A percentile compares a stretch with the other conserved stretches of the same genome.
phyloP scores from a whole-genome alignment of 2,329 filamentous ascomycete species.

The Mariannaea elegans region DNA sequence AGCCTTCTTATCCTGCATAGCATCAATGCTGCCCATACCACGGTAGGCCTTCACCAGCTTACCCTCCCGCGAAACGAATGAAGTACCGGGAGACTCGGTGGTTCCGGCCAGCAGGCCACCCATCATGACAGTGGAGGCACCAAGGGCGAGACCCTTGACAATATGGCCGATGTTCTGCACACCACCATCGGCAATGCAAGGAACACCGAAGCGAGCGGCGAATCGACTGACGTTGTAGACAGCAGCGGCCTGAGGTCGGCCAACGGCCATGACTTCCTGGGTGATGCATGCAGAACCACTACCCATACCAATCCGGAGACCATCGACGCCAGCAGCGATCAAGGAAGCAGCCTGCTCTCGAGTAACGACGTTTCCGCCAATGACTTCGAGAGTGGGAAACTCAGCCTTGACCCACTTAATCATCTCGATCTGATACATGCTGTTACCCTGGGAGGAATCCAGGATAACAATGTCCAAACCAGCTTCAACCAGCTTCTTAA shows the following conservation, averaged over 20 bases:
- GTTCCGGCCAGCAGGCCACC: constrained; percentile 96
- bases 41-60: constrained; percentile 99
- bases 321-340: constrained; percentile 94
- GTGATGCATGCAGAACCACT: constrained; percentile 98
- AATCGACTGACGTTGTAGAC: constrained; percentile 92
- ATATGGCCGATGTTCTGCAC: constrained; percentile 99
- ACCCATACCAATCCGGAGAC: constrained; percentile 98
- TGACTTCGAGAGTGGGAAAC: constrained; percentile 88
- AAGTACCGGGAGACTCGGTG: constrained; percentile 95
- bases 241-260: constrained; percentile 91
- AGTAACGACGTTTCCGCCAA: constrained; percentile 98
- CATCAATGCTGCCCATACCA: constrained; percentile 98
- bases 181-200: constrained; percentile 97
- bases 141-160: constrained; percentile 95
- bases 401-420: constrained; percentile 93
- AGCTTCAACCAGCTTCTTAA: constrained; percentile 89
- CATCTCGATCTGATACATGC: constrained; percentile 99
- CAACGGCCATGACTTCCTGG: constrained; percentile 99
- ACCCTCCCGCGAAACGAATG: constrained; percentile 94
- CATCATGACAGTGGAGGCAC: constrained; percentile 98
- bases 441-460: constrained; percentile 97
- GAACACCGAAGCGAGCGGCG: constrained; percentile 91
- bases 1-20: constrained; percentile 99
- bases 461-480: constrained; percentile 95
- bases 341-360: constrained; percentile 92